phyloP scores from a whole-genome alignment of 257 asterid species.

The Solanum stenotomum region DNA sequence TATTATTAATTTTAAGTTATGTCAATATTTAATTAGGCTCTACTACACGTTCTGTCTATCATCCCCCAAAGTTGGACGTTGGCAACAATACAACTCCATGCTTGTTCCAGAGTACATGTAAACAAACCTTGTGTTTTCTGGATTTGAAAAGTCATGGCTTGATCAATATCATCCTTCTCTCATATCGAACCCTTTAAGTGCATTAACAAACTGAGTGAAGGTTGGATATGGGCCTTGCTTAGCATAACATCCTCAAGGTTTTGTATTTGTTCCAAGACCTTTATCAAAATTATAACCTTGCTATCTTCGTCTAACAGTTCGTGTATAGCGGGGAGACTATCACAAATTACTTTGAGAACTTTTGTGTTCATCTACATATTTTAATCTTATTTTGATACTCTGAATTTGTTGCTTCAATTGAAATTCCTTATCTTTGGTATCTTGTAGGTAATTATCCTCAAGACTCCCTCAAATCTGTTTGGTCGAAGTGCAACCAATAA shows the following conservation, averaged over 20 bases:
- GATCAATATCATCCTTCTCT: not conserved
- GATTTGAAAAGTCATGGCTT: not conserved
- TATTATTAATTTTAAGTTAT: not conserved
- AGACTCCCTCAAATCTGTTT: not conserved
- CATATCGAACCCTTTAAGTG: not conserved
- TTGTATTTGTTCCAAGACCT: not conserved
- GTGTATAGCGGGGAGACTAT: not conserved
- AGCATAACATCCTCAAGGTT: not conserved
- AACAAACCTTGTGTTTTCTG: not conserved
- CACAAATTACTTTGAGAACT: not conserved
- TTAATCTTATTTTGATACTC: not conserved
- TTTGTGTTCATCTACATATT: not conserved
- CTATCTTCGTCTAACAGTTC: not conserved
- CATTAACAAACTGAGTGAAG: not conserved
- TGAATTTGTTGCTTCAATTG: not conserved
- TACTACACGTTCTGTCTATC: not conserved
- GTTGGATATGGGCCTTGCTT: not conserved
- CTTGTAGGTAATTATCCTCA: not conserved
- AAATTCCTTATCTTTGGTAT: not conserved
- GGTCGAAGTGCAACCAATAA: not conserved
- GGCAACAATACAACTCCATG: not conserved
- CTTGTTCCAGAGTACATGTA: not conserved
- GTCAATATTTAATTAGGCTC: not conserved
- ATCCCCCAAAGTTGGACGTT: not conserved
- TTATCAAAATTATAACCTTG: not conserved